phyloP scores from a whole-genome alignment of 345 rosid genomes.

The Arabidopsis suecica region DNA sequence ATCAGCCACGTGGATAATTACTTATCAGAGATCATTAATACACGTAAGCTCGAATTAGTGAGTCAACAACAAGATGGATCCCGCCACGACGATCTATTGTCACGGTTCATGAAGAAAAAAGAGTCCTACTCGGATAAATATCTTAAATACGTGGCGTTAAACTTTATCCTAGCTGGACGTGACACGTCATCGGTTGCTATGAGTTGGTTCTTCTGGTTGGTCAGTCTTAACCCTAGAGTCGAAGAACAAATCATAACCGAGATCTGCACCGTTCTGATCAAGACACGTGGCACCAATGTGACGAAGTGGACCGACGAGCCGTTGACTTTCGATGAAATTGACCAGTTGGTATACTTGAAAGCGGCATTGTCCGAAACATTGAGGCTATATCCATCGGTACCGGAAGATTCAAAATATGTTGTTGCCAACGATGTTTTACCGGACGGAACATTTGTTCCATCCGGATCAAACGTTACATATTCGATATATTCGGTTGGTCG shows the following conservation, averaged over 20 bases:
- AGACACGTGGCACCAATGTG: slow-evolving; percentile 58
- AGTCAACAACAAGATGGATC: slow-evolving; percentile 48
- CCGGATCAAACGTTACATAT: slow-evolving; percentile 69
- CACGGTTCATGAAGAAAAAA: slow-evolving; percentile 76
- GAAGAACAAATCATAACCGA: slow-evolving; percentile 69
- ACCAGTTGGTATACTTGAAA: slow-evolving; percentile 65
- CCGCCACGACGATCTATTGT: slow-evolving; percentile 69
- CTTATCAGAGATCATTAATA: slow-evolving; percentile 61
- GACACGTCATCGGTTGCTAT: slow-evolving; percentile 81
- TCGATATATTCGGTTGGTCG: slow-evolving; percentile 74
- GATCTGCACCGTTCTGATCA: slow-evolving; percentile 59
- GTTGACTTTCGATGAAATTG: slow-evolving; percentile 64
- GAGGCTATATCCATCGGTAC: slow-evolving; percentile 76
- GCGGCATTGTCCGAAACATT: slow-evolving; percentile 79
- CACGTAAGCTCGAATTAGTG: slow-evolving; percentile 63
- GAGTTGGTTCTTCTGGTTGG: slow-evolving; percentile 79
- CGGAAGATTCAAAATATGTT: slow-evolving; percentile 74
- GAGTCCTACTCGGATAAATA: slow-evolving; percentile 67
- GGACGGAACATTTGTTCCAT: slow-evolving; percentile 65
- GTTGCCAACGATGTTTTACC: slow-evolving; percentile 65
- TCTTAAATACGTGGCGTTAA: slow-evolving; percentile 69
- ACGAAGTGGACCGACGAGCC: slow-evolving; percentile 62
- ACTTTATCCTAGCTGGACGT: slow-evolving; percentile 86
- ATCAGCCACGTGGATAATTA: slow-evolving; percentile 57
- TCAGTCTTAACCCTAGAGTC: slow-evolving; percentile 55